phyloP scores from a whole-genome alignment of 1,139 yeast genomes.

The Blastobotrys apis region DNA sequence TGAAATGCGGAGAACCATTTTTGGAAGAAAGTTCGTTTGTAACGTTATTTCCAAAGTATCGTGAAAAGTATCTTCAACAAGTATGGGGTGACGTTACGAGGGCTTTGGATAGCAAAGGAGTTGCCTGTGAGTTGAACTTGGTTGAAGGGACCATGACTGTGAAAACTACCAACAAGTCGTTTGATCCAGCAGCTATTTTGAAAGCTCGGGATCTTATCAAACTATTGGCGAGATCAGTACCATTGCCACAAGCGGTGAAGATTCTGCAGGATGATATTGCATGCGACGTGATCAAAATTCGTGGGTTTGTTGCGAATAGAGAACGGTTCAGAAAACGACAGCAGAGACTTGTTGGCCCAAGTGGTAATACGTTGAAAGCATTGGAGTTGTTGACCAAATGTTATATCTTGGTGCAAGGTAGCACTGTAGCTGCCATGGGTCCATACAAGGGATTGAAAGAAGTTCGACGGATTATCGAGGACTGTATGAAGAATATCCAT shows the following conservation, averaged over 20 bases:
- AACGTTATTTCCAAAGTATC: constrained; percentile 92
- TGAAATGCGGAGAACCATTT: constrained; percentile 78
- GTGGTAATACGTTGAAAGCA: constrained; percentile 94
- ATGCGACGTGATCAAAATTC: constrained; percentile 94
- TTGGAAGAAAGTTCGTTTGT: constrained; percentile 93
- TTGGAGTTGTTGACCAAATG: constrained; percentile 89
- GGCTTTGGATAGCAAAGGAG: constrained; percentile 64
- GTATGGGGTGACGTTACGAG: constrained; percentile 93
- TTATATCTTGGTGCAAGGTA: constrained; percentile 94
- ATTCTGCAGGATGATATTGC: constrained; percentile 89
- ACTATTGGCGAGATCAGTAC: constrained; percentile 91
- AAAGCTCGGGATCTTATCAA: constrained; percentile 95
- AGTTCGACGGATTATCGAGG: constrained; percentile 90
- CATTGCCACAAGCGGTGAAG: constrained; percentile 93
- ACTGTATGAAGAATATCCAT: constrained; percentile 93
- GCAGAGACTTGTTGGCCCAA: constrained; percentile 94
- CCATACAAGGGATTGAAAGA: constrained; percentile 91
- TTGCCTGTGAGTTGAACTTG: constrained; percentile 78
- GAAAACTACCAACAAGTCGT: constrained; percentile 90
- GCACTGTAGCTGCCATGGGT: constrained; percentile 97
- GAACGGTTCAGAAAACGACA: constrained; percentile 94
- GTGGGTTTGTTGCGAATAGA: constrained; percentile 80
- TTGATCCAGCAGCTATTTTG: constrained; percentile 88
- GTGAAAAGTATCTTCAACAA: constrained; percentile 84
- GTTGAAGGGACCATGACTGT: constrained; percentile 98